phyloP scores from a whole-genome alignment of 352 stramenopile genomes.

The Chrysophaeum taylorii region DNA sequence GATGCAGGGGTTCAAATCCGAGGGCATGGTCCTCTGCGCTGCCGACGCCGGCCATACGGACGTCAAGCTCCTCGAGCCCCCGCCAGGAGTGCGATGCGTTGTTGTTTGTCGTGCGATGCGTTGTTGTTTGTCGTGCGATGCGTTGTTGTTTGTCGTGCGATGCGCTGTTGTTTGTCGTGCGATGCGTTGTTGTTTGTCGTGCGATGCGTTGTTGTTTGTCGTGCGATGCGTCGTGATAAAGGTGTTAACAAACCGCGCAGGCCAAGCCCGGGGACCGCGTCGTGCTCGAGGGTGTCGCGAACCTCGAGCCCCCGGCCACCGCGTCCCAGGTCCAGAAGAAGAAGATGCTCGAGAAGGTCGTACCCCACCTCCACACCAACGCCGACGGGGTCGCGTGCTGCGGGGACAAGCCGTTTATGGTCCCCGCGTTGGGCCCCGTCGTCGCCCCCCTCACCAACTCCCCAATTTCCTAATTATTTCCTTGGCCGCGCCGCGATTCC shows the following conservation, averaged over 20 bases:
- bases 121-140: no score
- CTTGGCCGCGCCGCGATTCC: no score
- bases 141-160: no score
- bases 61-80: slow-evolving; percentile 72
- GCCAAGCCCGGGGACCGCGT: slow-evolving; percentile 77
- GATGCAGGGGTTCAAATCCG: slow-evolving; percentile 86
- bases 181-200: no score
- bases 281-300: slow-evolving; percentile 47
- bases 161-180: no score
- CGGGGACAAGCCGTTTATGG: slow-evolving; percentile 31
- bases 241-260: no score
- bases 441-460: no score
- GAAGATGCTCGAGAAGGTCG: slow-evolving; percentile 62
- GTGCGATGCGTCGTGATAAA: no score
- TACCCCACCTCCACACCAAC: slow-evolving; percentile 50
- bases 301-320: slow-evolving; percentile 31
- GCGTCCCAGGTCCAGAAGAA: slow-evolving; percentile 64
- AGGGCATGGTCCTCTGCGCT: slow-evolving; percentile 88
- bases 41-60: slow-evolving; percentile 49
- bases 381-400: slow-evolving; percentile 38
- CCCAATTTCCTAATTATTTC: no score
- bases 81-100: no score
- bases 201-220: no score
- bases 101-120: no score
- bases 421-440: neutral